These are phyloP conservation scores for Colletotrichum kahawae DNA, from an alignment of 2,329 filamentous ascomycete species.

Conservation along the genomic window DNA sequence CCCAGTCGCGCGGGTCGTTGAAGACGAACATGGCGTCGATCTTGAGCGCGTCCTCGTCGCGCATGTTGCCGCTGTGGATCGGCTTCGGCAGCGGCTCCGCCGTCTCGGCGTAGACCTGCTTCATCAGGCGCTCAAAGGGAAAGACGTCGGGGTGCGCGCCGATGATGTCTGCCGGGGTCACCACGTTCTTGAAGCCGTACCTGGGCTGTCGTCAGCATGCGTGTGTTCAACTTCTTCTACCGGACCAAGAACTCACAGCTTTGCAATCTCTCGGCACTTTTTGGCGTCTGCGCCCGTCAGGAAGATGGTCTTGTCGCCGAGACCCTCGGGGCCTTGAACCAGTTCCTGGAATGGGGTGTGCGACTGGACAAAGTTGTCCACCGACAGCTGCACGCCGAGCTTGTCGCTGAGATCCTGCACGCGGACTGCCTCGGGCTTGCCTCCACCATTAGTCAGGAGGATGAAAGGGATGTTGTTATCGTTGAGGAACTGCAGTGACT, in stretches of 20 bases:
- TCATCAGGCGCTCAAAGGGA: slow-evolving; percentile 78
- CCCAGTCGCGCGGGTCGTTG: slow-evolving; percentile 97
- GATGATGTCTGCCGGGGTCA: slow-evolving; percentile 86
- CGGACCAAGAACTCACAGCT: slow-evolving; percentile 54
- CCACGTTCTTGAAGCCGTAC: slow-evolving; percentile 79
- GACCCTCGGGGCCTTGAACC: slow-evolving; percentile 57
- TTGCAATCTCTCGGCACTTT: slow-evolving; percentile 74
- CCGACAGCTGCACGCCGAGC: slow-evolving; percentile 56
- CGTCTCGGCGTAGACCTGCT: slow-evolving; percentile 63
- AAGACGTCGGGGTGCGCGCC: slow-evolving; percentile 76
- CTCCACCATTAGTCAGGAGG: slow-evolving; percentile 93
- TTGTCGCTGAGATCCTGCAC: slow-evolving; percentile 25
- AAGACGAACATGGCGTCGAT: slow-evolving; percentile 93
- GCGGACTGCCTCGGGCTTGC: slow-evolving; percentile 69
- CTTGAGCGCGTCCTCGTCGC: slow-evolving; percentile 58
- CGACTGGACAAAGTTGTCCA: slow-evolving; percentile 77
- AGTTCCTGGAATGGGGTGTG: slow-evolving; percentile 88
- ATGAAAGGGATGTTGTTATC: slow-evolving; percentile 85
- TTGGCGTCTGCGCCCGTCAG: slow-evolving; percentile 74
- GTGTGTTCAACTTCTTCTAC: not conserved
- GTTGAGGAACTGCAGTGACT: slow-evolving; percentile 76
- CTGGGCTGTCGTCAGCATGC: slow-evolving; percentile 26
- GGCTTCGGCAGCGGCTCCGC: slow-evolving; percentile 62
- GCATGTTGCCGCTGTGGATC: slow-evolving; percentile 46
- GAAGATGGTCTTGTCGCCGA: slow-evolving; percentile 71